Base-by-base conservation (phyloP, 768 basidiomycete species). In the Suillus variegatus region DNA sequence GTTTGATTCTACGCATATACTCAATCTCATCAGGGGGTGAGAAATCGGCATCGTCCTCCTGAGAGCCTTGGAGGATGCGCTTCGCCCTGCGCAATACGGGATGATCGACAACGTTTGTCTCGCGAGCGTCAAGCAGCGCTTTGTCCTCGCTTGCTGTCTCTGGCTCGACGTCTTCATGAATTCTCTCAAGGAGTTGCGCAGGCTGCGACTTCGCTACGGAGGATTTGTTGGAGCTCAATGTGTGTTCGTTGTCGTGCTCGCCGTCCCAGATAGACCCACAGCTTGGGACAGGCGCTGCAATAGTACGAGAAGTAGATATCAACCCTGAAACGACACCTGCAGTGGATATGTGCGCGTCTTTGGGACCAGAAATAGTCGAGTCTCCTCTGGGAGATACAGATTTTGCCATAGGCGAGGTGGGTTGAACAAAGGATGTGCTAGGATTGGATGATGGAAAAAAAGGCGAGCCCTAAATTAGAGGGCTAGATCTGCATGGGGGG, bases 291-390 rank as follows among this genome's bases (percentile, higher is more conserved):
- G 57, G 57, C 57, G 40, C 40, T 6, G 57, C 57, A 28, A 58
- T 41, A 40, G 28, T 16, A 28, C 57, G 57, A 18, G 22, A 58
- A 28, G 57, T 25, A 28, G 57, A 58, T 2, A 58, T 58, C 16
- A 28, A 25, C 57, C 57, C 57, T 12, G 57, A 58, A 10, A 58
- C 40, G 7, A 58, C 57, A 28, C 57, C 40, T 28, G 9, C 57
- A 25, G 57, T 41, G 57, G 57, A 58, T 58, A 58, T 58, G 41
- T 58, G 57, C 40, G 40, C 57, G 40, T 41, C 57, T 28, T 58
- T 41, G 9, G 41, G 14, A 18, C 57, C 57, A 10, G 57, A 58
- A 12, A 58, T 58, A 22, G 57, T 58, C 25, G 41, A 41, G 20
- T 58, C 57, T 22, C 22, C 40, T 41, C 57, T 41, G 40, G 41